These are phyloP conservation scores for Arthrobotrys pseudoclavata DNA, from an alignment of 2,329 filamentous ascomycete genomes.

Conservation along the genomic window DNA sequence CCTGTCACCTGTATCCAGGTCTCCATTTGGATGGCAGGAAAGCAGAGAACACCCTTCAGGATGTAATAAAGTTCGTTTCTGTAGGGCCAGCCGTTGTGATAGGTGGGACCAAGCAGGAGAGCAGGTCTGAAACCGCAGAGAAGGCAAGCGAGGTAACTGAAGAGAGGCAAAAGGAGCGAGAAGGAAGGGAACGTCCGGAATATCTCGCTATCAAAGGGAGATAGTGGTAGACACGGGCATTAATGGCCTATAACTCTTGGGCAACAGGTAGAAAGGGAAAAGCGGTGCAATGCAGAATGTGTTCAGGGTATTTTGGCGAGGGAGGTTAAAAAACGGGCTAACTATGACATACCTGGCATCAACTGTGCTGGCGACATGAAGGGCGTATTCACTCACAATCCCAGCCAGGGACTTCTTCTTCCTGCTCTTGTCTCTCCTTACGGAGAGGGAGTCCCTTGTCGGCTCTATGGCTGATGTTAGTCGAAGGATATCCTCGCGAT, in stretches of 20 bases:
- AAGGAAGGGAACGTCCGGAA: slow-evolving; percentile 57
- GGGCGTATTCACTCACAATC: slow-evolving; percentile 59
- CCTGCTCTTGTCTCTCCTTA: slow-evolving; percentile 60
- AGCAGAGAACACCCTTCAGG: slow-evolving; percentile 23
- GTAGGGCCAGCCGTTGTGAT: slow-evolving; percentile 54
- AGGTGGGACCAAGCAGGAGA: slow-evolving; percentile 59
- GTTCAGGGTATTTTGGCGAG: slow-evolving; percentile 49
- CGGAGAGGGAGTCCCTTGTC: slow-evolving; percentile 60
- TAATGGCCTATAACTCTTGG: slow-evolving; percentile 55
- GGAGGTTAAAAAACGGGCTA: slow-evolving; percentile 41
- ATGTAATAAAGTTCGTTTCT: slow-evolving; percentile 56
- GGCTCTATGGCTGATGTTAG: slow-evolving; percentile 57
- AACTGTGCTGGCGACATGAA: slow-evolving; percentile 60
- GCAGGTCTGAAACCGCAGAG: slow-evolving; percentile 56
- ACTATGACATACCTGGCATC: slow-evolving; percentile 58
- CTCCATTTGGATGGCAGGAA: slow-evolving; percentile 33
- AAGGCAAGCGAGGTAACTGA: slow-evolving; percentile 58
- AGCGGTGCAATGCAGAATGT: slow-evolving; percentile 34
- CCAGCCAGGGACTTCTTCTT: slow-evolving; percentile 60
- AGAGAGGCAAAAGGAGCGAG: slow-evolving; percentile 60
- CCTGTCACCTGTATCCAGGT: slow-evolving; percentile 32
- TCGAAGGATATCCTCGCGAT: slow-evolving; percentile 47
- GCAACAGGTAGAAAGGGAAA: slow-evolving; percentile 44
- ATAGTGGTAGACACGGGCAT: slow-evolving; percentile 54
- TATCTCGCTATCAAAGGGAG: slow-evolving; percentile 57